Conservation (phyloP, 164 flowering plant species). For the Liriodendron chinense region DNA sequence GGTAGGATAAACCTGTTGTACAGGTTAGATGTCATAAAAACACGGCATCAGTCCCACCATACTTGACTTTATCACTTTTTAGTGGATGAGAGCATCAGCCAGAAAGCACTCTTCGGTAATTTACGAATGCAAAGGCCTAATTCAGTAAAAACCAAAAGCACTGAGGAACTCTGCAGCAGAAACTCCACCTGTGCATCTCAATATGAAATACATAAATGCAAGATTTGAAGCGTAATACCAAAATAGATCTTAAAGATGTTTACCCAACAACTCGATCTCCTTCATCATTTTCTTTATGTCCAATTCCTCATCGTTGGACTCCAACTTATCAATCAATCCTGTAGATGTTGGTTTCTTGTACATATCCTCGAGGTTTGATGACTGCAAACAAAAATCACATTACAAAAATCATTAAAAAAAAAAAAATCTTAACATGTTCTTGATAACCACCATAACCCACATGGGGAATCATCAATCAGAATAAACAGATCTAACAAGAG, state of each 20-base stretch:
- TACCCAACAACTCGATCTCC: slow-evolving; percentile 50
- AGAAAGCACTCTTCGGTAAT: too few relatives aligned
- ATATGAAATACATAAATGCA: neutral
- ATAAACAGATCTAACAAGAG: neutral
- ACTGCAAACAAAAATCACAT: slow-evolving; percentile 4
- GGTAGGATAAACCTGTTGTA: too few relatives aligned
- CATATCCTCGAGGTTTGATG: slow-evolving; percentile 15
- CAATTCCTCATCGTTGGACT: slow-evolving; percentile 19
- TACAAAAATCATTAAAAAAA: neutral
- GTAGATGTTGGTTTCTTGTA: slow-evolving; percentile 14
- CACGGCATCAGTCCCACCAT: too few relatives aligned
- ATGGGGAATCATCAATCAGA: neutral
- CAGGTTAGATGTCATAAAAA: too few relatives aligned
- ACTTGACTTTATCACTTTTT: too few relatives aligned
- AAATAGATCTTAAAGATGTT: slow-evolving; percentile 3
- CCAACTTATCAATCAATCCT: slow-evolving; percentile 14
- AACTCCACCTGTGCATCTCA: too few relatives aligned
- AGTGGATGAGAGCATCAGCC: too few relatives aligned
- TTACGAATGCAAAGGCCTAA: neutral
- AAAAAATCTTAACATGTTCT: neutral
- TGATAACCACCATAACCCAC: neutral
- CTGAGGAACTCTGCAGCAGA: too few relatives aligned
- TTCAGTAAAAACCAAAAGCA: too few relatives aligned
- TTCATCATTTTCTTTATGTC: slow-evolving; percentile 42
- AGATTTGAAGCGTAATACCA: neutral